These are phyloP conservation scores for Eragrostis curvula DNA, from an alignment of 176 grass and related monocot species.

Conservation along the genomic window DNA sequence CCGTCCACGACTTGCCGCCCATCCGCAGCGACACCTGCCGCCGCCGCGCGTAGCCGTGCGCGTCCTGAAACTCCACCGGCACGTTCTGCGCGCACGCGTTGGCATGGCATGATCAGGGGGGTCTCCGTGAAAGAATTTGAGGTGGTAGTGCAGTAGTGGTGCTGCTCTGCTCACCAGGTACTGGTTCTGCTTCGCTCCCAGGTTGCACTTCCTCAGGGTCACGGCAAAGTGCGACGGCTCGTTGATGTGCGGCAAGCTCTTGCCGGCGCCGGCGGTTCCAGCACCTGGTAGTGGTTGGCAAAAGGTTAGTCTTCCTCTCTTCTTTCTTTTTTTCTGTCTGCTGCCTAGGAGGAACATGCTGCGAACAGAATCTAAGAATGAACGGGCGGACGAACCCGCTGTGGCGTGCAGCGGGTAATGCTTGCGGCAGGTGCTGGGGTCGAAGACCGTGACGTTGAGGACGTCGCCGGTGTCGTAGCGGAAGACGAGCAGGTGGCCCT, in stretches of 20 bases:
- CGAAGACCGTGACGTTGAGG: conserved; percentile 48
- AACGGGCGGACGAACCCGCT: not conserved
- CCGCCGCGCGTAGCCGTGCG: conserved; percentile 41
- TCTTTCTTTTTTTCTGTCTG: not conserved
- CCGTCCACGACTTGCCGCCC: conserved; percentile 26
- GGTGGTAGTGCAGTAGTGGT: not conserved
- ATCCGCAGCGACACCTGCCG: conserved; percentile 42
- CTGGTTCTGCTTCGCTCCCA: conserved; percentile 34
- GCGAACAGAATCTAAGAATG: no score
- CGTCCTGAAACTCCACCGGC: conserved; percentile 43
- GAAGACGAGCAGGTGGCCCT: conserved; percentile 40
- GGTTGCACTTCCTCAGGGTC: conserved; percentile 37
- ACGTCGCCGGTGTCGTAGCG: conserved; percentile 12
- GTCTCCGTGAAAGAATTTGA: not conserved
- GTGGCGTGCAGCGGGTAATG: conserved; percentile 14
- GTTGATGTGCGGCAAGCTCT: not conserved
- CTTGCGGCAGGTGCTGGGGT: conserved; percentile 36
- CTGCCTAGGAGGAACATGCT: no score
- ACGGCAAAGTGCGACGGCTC: conserved; percentile 40
- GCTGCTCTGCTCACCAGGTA: conserved; percentile 44
- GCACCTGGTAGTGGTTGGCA: not conserved
- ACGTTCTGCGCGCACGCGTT: conserved; percentile 23
- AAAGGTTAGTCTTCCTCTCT: no score
- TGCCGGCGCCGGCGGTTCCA: not conserved
- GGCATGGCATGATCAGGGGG: not conserved